Evolutionary conservation across 177 flowering plant species (phyloP).

Genomic region (Vitis hybrid): DNA sequence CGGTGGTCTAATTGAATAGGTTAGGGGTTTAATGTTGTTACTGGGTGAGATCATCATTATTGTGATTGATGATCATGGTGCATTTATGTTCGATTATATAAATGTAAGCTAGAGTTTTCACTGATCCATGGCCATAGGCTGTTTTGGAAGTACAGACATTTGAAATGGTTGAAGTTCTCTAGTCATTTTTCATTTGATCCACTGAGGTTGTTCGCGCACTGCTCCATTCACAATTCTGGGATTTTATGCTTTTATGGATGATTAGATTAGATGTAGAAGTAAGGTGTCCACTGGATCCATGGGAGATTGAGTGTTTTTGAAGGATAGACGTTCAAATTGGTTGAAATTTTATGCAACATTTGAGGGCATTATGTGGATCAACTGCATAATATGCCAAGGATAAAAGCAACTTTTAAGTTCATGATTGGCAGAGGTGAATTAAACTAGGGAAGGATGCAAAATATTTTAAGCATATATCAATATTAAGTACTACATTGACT

Average conservation of each 20-base stretch:
- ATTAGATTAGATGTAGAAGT: neutral
- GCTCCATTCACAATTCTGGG: neutral
- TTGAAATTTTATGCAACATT: neutral
- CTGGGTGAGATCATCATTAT: no score
- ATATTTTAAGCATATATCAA: no score
- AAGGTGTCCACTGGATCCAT: neutral
- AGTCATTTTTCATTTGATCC: neutral
- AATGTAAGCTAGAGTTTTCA: neutral
- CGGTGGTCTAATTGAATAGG: no score
- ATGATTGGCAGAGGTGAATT: no score
- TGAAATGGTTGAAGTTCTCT: neutral
- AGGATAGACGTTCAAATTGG: neutral
- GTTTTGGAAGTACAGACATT: neutral
- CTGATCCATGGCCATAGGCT: neutral
- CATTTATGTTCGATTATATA: slow-evolving; percentile 3
- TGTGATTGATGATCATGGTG: neutral
- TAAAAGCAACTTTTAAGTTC: no score
- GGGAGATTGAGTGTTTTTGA: neutral
- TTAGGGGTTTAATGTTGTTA: no score
- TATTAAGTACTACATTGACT: no score
- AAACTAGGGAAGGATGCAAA: no score
- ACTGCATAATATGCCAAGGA: neutral
- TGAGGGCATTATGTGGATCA: neutral
- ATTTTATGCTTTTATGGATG: neutral
- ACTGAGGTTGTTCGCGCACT: neutral